phyloP scores from a whole-genome alignment of 345 rosid genomes.

The Salix dunnii region DNA sequence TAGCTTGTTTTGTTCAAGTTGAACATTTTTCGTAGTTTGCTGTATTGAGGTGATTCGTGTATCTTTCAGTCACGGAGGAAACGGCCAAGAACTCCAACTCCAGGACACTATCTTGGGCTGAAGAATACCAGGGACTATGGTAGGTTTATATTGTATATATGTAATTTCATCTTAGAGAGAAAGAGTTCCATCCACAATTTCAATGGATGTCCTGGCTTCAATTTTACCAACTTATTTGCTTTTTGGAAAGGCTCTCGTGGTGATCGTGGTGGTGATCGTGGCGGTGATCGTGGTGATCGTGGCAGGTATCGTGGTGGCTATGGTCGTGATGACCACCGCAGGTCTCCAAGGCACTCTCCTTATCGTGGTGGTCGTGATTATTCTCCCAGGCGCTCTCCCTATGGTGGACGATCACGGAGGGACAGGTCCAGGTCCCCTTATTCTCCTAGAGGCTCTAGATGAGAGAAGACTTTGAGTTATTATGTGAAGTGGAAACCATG shows the following conservation, averaged over 20 bases:
- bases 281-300: slow-evolving; percentile 49
- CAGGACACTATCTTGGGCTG: slow-evolving; percentile 97
- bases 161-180: background rate
- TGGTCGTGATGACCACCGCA: slow-evolving; percentile 56
- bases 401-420: slow-evolving; percentile 74
- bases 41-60: slow-evolving; percentile 17
- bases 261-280: slow-evolving; percentile 41
- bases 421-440: slow-evolving; percentile 58
- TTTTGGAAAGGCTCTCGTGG: slow-evolving; percentile 32
- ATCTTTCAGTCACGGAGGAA: slow-evolving; percentile 88
- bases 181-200: background rate
- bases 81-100: slow-evolving; percentile 96
- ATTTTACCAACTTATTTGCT: background rate
- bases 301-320: slow-evolving; percentile 50
- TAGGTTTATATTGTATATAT: slow-evolving; percentile 20
- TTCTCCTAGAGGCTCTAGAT: slow-evolving; percentile 47
- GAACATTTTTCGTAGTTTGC: background rate
- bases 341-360: slow-evolving; percentile 85
- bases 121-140: slow-evolving; percentile 77
- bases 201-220: background rate
- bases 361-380: slow-evolving; percentile 58
- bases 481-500: background rate
- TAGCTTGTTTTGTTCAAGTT: background rate
- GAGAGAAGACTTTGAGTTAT: background rate
- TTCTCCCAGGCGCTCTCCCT: slow-evolving; percentile 70